phyloP scores from a whole-genome alignment of 768 basidiomycete species.

The Suillus discolor region DNA sequence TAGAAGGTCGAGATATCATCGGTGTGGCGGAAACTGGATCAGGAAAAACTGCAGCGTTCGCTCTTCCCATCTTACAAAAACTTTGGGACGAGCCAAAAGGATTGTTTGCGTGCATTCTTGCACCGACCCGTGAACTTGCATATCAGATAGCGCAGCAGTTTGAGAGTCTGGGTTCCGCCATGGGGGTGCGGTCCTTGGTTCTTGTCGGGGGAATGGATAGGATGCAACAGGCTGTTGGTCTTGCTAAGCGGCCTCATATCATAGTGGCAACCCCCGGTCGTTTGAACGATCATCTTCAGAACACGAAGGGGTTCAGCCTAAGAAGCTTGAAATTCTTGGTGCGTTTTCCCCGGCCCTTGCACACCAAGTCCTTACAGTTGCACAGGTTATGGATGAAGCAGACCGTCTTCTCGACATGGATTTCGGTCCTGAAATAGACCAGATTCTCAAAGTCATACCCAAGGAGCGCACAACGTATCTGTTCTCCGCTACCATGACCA shows the following conservation, averaged over 20 bases:
- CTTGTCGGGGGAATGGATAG: slow-evolving; percentile 96
- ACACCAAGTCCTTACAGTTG: slow-evolving; percentile 8
- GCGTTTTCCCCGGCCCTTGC: slow-evolving; percentile 26
- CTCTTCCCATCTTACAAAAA: slow-evolving; percentile 92
- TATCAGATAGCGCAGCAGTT: slow-evolving; percentile 99
- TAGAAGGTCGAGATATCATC: slow-evolving; percentile 93
- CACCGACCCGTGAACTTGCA: slow-evolving; percentile 97
- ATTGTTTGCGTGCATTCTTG: slow-evolving; percentile 90
- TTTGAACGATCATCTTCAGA: slow-evolving; percentile 90
- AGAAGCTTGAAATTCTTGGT: slow-evolving; percentile 87
- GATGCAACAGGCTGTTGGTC: slow-evolving; percentile 86
- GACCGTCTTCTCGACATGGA: slow-evolving; percentile 96
- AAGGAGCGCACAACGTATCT: slow-evolving; percentile 94
- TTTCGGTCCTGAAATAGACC: slow-evolving; percentile 94
- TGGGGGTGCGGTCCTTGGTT: slow-evolving; percentile 90
- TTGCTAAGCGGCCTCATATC: slow-evolving; percentile 93
- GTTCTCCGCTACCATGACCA: slow-evolving; percentile 99
- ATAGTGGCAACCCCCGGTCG: slow-evolving; percentile 96
- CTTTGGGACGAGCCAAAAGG: slow-evolving; percentile 96
- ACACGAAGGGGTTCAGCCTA: slow-evolving; percentile 95
- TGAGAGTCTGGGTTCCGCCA: slow-evolving; percentile 85
- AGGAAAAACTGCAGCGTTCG: slow-evolving; percentile 98
- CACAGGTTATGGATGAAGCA: slow-evolving; percentile 95
- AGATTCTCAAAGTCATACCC: slow-evolving; percentile 93
- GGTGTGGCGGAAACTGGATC: slow-evolving; percentile 98